A percentile compares a stretch with the other conserved stretches of the same genome.
Conservation (phyloP, 2,329 filamentous ascomycete genomes). For the Fusarium odoratissimum region DNA sequence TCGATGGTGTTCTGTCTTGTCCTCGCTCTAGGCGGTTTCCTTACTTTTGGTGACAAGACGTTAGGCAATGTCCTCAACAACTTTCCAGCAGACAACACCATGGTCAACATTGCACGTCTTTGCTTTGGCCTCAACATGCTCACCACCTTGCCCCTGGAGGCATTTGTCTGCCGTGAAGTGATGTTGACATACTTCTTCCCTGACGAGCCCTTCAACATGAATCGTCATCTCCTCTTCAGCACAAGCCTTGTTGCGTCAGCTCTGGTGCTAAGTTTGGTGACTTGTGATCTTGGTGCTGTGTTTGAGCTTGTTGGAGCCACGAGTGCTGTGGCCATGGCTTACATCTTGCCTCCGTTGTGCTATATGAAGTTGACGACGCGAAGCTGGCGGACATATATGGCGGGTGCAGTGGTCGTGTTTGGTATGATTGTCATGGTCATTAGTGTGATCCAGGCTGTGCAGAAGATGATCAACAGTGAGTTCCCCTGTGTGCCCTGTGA, state of each 20-base stretch:
- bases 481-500: not conserved
- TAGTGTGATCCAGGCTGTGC: conserved; percentile 77
- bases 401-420: conserved; percentile 80
- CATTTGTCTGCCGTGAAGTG: conserved; percentile 96
- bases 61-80: conserved; percentile 98
- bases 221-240: conserved; percentile 87
- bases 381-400: conserved; percentile 78
- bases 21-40: conserved; percentile 89
- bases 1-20: conserved; percentile 92
- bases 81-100: conserved; percentile 87
- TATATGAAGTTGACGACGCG: conserved; percentile 91
- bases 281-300: conserved; percentile 92
- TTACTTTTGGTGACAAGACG: conserved; percentile 92
- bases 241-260: conserved; percentile 83
- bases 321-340: conserved; percentile 91
- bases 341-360: conserved; percentile 93
- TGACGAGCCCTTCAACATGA: conserved; percentile 80
- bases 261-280: conserved; percentile 81
- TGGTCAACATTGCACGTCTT: conserved; percentile 94
- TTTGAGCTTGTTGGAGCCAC: conserved; percentile 98
- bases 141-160: conserved; percentile 94
- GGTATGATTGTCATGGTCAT: conserved; percentile 84
- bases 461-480: conserved; percentile 70
- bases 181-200: conserved; percentile 87
- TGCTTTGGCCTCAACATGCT: conserved; percentile 99